Percentiles rank a stretch among this genome's conserved stretches.
Conservation (phyloP, 1,284 basidiomycete species). For the Apiotrichum akiyoshidainum region DNA sequence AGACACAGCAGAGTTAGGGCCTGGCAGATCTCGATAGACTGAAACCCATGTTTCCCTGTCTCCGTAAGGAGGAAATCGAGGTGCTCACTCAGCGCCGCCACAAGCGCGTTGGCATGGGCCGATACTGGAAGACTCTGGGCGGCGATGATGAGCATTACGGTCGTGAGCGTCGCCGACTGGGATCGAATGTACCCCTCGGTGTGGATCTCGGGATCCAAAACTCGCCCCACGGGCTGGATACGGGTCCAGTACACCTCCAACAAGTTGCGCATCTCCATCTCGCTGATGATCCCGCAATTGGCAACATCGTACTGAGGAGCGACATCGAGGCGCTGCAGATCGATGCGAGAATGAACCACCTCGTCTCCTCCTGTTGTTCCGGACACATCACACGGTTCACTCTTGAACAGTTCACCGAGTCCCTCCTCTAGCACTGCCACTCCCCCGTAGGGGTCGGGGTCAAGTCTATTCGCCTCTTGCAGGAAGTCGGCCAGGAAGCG, state of each 20-base stretch:
- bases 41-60: slow-evolving; percentile 11
- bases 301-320: slow-evolving; percentile 17
- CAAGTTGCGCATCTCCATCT: slow-evolving; percentile 15
- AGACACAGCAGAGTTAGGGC: slow-evolving; percentile 15
- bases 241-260: slow-evolving; percentile 20
- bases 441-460: slow-evolving; percentile 22
- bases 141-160: slow-evolving; percentile 14
- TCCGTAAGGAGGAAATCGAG: slow-evolving; percentile 16
- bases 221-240: slow-evolving; percentile 13
- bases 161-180: slow-evolving; percentile 16
- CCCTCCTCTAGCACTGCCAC: slow-evolving; percentile 22
- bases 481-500: slow-evolving; percentile 19
- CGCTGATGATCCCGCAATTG: slow-evolving; percentile 6
- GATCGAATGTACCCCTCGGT: slow-evolving; percentile 16
- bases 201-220: slow-evolving; percentile 20
- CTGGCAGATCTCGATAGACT: slow-evolving; percentile 26
- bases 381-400: background rate
- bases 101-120: slow-evolving; percentile 16
- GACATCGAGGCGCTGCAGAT: slow-evolving; percentile 20
- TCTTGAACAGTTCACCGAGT: slow-evolving; percentile 1
- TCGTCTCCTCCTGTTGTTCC: slow-evolving; percentile 15
- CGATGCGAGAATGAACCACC: slow-evolving; percentile 20
- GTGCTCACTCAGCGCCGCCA: slow-evolving; percentile 18
- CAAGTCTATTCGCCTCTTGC: slow-evolving; percentile 14
- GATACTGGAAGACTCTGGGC: slow-evolving; percentile 24